Percentiles rank a stretch among this genome's conserved stretches.
Evolutionary conservation across 352 stramenopile genomes (phyloP).

Genomic region (Pythium sp.): DNA sequence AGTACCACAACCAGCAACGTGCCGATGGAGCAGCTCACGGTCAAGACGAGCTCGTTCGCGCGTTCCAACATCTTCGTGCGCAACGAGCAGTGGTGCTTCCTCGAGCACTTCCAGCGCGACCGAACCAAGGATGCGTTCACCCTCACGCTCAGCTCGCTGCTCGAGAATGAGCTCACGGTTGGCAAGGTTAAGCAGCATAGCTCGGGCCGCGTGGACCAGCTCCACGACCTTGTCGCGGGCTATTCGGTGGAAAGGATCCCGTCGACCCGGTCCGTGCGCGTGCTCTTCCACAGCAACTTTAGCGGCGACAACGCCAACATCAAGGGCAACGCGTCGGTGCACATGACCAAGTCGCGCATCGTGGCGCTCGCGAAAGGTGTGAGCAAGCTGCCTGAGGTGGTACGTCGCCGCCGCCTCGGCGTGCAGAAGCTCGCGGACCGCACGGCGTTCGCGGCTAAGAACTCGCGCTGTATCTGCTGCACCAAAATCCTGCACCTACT

Average conservation of each 20-base stretch:
- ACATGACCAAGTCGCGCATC: constrained; percentile 28
- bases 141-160: constrained; percentile 31
- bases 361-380: constrained; percentile 37
- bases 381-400: constrained; percentile 37
- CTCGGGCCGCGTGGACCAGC: constrained; percentile 28
- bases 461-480: constrained; percentile 57
- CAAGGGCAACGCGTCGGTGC: constrained; percentile 14
- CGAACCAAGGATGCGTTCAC: constrained; percentile 22
- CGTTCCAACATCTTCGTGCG: constrained; percentile 34
- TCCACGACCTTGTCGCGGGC: constrained; percentile 33
- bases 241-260: constrained; percentile 38
- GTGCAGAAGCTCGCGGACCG: constrained; percentile 51
- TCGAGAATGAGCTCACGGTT: constrained; percentile 23
- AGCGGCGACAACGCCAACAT: constrained; percentile 13
- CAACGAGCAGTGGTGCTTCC: constrained; percentile 42
- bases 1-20: constrained; percentile 15
- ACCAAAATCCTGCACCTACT: constrained; percentile 39
- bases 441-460: constrained; percentile 40
- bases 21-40: constrained; percentile 25
- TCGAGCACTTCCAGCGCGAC: constrained; percentile 27
- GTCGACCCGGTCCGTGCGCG: constrained; percentile 30
- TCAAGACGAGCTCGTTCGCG: constrained; percentile 40
- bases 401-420: constrained; percentile 55
- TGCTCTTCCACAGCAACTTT: constrained; percentile 40
- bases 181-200: constrained; percentile 38